Conservation (phyloP, 2,329 filamentous ascomycete genomes). For the Colletotrichum theobromicola region DNA sequence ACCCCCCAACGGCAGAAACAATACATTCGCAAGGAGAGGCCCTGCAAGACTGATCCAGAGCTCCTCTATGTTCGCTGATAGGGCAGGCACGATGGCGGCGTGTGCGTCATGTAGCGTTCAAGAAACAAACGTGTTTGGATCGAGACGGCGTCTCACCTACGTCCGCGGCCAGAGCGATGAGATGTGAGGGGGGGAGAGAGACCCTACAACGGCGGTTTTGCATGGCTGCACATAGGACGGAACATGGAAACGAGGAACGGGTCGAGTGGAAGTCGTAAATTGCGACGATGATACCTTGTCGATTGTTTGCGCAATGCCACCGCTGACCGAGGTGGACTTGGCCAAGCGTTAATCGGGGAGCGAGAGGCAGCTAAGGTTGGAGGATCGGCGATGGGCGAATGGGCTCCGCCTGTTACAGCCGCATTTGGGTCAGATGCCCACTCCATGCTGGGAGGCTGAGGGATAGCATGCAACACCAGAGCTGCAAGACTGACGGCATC, state of each 20-base stretch:
- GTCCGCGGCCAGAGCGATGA: not conserved
- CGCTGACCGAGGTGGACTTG: not conserved
- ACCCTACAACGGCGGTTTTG: not conserved
- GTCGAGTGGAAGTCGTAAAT: not conserved
- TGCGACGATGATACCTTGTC: not conserved
- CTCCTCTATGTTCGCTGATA: not conserved
- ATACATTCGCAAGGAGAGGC: not conserved
- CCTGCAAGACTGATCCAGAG: not conserved
- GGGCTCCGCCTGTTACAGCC: slow-evolving; percentile 12
- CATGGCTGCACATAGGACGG: not conserved
- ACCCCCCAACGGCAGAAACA: not conserved
- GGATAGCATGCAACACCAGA: slow-evolving; percentile 10
- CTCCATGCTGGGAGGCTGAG: slow-evolving; percentile 8
- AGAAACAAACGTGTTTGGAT: slow-evolving; percentile 6
- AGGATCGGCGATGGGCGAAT: slow-evolving; percentile 22
- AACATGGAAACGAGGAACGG: not conserved
- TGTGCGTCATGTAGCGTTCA: slow-evolving; percentile 9
- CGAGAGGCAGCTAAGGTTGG: slow-evolving; percentile 10
- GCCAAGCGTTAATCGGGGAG: slow-evolving; percentile 5
- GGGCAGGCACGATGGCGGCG: slow-evolving; percentile 1
- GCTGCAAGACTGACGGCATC: slow-evolving; percentile 4
- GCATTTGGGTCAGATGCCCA: slow-evolving; percentile 17
- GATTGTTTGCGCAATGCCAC: slow-evolving; percentile 2
- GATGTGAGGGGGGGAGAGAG: not conserved
- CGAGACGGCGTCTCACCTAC: not conserved